Conservation (phyloP, 371 early-diverging fungal genomes). For the Mucor indicus region DNA sequence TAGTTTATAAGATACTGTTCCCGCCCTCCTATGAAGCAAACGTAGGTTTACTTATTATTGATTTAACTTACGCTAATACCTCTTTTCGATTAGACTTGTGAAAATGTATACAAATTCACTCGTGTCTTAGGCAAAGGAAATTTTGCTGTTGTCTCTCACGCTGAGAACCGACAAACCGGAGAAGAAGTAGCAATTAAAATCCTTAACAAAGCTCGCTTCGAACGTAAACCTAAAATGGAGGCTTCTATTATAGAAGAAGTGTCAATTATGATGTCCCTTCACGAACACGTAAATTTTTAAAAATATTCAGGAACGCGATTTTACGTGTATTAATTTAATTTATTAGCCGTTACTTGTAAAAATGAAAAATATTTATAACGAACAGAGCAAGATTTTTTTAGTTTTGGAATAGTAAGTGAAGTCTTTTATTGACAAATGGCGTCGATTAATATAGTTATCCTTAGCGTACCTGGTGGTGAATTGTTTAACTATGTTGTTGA, state of each 20-base stretch:
- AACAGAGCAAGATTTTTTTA: constrained; percentile 6
- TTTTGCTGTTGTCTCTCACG: constrained; percentile 64
- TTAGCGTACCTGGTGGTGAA: constrained; percentile 78
- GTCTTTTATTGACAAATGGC: not conserved
- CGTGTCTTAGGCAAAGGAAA: constrained; percentile 57
- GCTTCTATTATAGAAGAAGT: constrained; percentile 69
- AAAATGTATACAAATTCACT: constrained; percentile 49
- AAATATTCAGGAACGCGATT: too few species aligned
- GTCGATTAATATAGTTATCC: not conserved
- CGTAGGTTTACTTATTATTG: constrained; percentile 4
- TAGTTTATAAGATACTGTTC: constrained; percentile 25
- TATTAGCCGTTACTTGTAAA: constrained; percentile 15
- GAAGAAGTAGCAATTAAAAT: constrained; percentile 64
- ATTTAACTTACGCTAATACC: too few species aligned
- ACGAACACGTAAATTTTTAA: constrained; percentile 55
- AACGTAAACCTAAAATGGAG: constrained; percentile 46
- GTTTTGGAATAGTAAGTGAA: constrained; percentile 19
- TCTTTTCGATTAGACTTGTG: constrained; percentile 39
- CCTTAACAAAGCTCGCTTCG: constrained; percentile 52
- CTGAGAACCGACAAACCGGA: constrained; percentile 41
- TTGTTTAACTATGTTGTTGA: constrained; percentile 88
- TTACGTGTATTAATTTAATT: not conserved
- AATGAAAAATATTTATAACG: constrained; percentile 10
- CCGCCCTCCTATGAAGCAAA: constrained; percentile 22
- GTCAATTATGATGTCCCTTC: constrained; percentile 66